A percentile compares a stretch with the other conserved stretches of the same genome.
These are phyloP conservation scores for Solanum paucissectum DNA, from an alignment of 257 asterid species.

Conservation along the genomic window DNA sequence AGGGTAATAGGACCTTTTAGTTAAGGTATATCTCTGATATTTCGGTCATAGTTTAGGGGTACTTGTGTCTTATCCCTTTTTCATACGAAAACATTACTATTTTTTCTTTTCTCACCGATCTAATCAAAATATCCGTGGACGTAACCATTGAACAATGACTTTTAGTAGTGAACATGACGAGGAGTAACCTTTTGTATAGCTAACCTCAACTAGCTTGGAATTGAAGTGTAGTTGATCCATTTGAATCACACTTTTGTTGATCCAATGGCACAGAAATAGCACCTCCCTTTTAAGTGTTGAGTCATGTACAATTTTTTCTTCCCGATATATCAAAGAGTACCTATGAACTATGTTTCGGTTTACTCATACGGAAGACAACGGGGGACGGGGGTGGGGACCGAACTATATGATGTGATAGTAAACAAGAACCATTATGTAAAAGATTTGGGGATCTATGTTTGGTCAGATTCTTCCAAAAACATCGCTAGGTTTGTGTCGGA, in stretches of 20 bases:
- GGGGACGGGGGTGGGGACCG: background rate
- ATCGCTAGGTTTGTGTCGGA: background rate
- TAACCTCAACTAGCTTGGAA: background rate
- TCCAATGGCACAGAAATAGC: no score
- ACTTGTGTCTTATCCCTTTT: no score
- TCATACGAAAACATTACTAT: no score
- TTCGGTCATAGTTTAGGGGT: no score
- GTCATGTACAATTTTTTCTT: background rate
- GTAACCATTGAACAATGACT: no score
- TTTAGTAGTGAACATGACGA: no score
- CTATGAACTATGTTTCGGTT: background rate
- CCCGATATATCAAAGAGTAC: background rate
- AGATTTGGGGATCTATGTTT: background rate
- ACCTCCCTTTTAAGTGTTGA: background rate
- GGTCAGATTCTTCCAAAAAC: background rate
- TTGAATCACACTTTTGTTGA: background rate
- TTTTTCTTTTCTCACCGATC: no score
- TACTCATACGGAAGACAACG: background rate
- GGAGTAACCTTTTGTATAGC: no score
- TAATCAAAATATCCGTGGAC: no score
- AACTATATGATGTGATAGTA: background rate
- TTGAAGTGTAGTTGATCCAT: background rate
- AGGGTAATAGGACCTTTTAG: no score
- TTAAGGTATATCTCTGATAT: no score
- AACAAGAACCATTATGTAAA: background rate